Evolutionary conservation across 371 early-diverging fungal species (phyloP), one percentile per base, ranked within the genome.

Genomic region (Dichotomocladium elegans): DNA sequence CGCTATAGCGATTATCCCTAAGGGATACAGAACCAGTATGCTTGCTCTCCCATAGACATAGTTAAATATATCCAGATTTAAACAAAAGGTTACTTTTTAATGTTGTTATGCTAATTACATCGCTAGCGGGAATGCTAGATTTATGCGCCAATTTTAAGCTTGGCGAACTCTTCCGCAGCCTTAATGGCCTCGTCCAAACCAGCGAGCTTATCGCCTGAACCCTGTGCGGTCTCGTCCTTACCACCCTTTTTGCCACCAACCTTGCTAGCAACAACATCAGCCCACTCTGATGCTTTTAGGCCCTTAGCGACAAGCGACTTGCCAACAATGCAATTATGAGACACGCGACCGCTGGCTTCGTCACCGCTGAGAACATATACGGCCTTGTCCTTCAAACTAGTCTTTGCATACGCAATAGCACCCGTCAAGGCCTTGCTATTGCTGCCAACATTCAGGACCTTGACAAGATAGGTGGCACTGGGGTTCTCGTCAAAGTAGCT

Each of bases 161-260:
- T 74, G 53, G 88, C 94, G 74, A 90, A 92, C 54, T 84, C 82
- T 42, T 71, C 67, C 30, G 96, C 95, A 44, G 82, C 76, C 53
- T 70, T 69, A 24, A 92, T 55, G n/a, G 94, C 95, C 56, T 90
- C 90, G 48, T 72, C 73, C 34, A 87, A 67, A 43, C 79, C 78
- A 49, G 72, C 77, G 14, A 77, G 50, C 51, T 82, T 74, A 42
- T 79, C 77, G 51, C 90, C 93, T 55, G 83, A 82, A 12, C 93
- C 93, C 63, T 91, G 91, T 21, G 93, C 94, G 53, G 92, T 67
- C 51, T 90, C 92, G 41, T 87, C 89, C 60, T 89, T 90, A 60
- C 94, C 94, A 40, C 93, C 93, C 64, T 85, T 86, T 76, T 94
- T 94, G 52, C 97, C 98, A 24, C 91, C 93, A 31, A 96, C 79